phyloP scores from a whole-genome alignment of 176 grass and related monocot species.

The Avena sativa region DNA sequence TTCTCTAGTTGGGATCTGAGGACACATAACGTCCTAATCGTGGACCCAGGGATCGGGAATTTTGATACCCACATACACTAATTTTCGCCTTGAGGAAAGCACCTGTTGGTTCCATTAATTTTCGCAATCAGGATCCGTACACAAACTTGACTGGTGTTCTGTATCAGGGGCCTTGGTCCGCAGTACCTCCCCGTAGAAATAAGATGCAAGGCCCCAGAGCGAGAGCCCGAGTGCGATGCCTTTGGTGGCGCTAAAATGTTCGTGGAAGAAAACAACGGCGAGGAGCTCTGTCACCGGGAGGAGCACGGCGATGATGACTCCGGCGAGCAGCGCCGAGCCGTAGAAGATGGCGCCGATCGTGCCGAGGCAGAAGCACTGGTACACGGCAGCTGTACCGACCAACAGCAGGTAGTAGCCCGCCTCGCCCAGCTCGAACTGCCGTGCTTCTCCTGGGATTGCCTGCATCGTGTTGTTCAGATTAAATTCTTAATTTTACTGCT shows the following conservation, averaged over 20 bases:
- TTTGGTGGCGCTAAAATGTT: constrained; percentile 70
- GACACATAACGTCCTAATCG: too few relatives aligned
- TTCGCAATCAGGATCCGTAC: background rate
- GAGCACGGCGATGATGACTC: constrained; percentile 68
- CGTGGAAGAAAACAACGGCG: constrained; percentile 71
- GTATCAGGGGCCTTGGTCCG: constrained; percentile 32
- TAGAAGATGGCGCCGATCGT: constrained; percentile 79
- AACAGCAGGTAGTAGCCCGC: constrained; percentile 73
- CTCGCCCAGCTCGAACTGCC: constrained; percentile 58
- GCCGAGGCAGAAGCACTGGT: constrained; percentile 80
- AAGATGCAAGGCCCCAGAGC: constrained; percentile 83
- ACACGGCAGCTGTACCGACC: constrained; percentile 49
- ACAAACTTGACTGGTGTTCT: background rate
- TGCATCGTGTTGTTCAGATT: constrained; percentile 30
- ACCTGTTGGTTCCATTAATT: background rate
- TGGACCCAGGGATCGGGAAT: too few relatives aligned
- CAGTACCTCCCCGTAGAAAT: constrained; percentile 80
- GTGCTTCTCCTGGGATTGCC: constrained; percentile 76
- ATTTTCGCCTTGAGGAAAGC: too few relatives aligned
- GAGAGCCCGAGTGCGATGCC: constrained; percentile 78
- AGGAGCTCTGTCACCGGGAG: constrained; percentile 75
- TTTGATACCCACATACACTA: too few relatives aligned
- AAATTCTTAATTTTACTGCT: background rate
- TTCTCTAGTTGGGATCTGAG: too few relatives aligned
- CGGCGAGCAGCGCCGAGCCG: constrained; percentile 76